These are phyloP conservation scores for Entomortierella chlamydospora DNA, from an alignment of 192 early-diverging fungal genomes.

Conservation along the genomic window DNA sequence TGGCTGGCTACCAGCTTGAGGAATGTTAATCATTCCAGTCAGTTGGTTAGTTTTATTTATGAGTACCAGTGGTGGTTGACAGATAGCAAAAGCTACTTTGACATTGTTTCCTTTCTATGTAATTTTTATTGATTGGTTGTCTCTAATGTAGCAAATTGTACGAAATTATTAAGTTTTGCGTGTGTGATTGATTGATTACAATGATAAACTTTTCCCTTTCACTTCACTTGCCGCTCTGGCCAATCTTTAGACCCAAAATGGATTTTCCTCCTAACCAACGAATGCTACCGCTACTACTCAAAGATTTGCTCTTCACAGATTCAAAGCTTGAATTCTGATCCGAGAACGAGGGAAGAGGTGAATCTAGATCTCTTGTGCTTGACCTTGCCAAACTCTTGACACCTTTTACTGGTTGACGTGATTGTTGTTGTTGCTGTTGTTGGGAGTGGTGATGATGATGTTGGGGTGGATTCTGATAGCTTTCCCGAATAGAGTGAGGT, in stretches of 20 bases:
- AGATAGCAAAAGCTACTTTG: too few species aligned
- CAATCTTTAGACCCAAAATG: not conserved
- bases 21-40: too few species aligned
- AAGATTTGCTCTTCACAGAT: not conserved
- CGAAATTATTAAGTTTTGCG: too few species aligned
- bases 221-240: not conserved
- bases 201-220: too few species aligned
- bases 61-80: too few species aligned
- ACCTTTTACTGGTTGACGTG: not conserved
- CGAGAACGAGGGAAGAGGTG: not conserved
- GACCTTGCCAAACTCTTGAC: not conserved
- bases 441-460: not conserved
- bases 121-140: too few species aligned
- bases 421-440: not conserved
- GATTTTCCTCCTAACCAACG: not conserved
- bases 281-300: not conserved
- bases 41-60: too few species aligned
- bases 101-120: too few species aligned
- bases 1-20: too few species aligned
- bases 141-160: too few species aligned
- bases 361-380: not conserved
- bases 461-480: not conserved
- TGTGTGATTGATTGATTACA: too few species aligned
- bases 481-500: not conserved
- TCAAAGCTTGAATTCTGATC: not conserved